Evolutionary conservation across 805 yeast species (phyloP), one percentile per base, ranked within the genome.

Genomic region (Komagataella mondaviorum): DNA sequence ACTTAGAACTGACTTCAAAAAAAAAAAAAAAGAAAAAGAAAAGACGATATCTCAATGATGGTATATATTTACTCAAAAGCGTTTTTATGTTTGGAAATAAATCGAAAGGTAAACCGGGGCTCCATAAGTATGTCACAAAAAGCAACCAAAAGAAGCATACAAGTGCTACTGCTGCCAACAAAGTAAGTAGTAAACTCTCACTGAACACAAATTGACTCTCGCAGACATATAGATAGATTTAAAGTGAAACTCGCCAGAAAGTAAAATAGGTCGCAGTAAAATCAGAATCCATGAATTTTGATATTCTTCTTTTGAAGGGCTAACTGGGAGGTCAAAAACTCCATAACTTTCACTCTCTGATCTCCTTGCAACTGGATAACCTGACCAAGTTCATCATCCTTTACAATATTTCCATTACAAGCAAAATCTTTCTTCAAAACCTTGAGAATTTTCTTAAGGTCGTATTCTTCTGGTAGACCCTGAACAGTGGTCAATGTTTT

Each of bases 331-430:
- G 88, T 83, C 75, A 91, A 80, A 63, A 91, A 91, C 69, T 89
- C 96, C 76, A 85, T 81, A 56, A 91, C 96, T 70, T 91, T 91
- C 58, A 88, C 85, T 76, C 99, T 88, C 76, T 91, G 99, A 68
- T 91, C 99, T 70, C 99, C 99, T 76, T 93, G 98, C 70, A 91
- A 76, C 77, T 91, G 99, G 63, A 91, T 89, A 63, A 91, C 93
- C 65, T 91, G 96, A 56, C 98, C 99, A 72, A 89, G 78, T 66
- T 91, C 97, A 49, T 83, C 88, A 71, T 91, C 98, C 70, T 88
- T 89, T 69, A 89, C 97, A 65, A 91, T 88, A 73, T 90, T 91
- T 71, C 99, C 99, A 71, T 91, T 91, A 74, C 98, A 93, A 59
- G 97, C 99, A 68, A 93, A 91, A 69, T 93, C 98, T 72, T 93